A percentile compares a stretch with the other conserved stretches of the same genome.
phyloP scores from a whole-genome alignment of 345 rosid genomes.

The Salix koriyanagi region DNA sequence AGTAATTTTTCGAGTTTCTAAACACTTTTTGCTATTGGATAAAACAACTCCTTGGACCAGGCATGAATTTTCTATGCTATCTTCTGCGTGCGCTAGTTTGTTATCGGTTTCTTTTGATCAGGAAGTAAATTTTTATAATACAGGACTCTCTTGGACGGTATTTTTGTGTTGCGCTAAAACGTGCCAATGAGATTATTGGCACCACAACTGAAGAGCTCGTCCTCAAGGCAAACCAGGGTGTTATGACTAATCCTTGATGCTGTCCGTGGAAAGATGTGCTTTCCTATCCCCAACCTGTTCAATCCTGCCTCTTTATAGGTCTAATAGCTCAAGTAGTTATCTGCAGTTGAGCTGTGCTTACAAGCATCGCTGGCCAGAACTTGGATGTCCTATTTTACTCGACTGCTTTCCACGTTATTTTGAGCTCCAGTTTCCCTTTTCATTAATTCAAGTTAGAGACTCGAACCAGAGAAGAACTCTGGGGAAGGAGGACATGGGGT shows the following conservation, averaged over 20 bases:
- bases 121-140: background rate
- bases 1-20: background rate
- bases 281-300: background rate
- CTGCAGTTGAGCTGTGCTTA: background rate
- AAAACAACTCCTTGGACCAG: background rate
- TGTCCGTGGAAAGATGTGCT: constrained; percentile 16
- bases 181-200: constrained; percentile 83
- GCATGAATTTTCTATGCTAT: background rate
- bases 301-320: background rate
- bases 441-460: background rate
- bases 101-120: constrained; percentile 7
- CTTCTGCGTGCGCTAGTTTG: background rate
- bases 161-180: constrained; percentile 68
- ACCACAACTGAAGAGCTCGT: constrained; percentile 88
- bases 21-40: background rate
- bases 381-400: background rate
- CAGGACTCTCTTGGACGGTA: constrained; percentile 82
- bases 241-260: constrained; percentile 25
- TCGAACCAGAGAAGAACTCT: background rate
- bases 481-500: background rate
- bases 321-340: background rate
- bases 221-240: constrained; percentile 61
- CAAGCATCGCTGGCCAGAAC: background rate
- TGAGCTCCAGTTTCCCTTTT: background rate
- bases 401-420: background rate